phyloP scores from a whole-genome alignment of 140 eudicot species.

The Cichorium intybus region DNA sequence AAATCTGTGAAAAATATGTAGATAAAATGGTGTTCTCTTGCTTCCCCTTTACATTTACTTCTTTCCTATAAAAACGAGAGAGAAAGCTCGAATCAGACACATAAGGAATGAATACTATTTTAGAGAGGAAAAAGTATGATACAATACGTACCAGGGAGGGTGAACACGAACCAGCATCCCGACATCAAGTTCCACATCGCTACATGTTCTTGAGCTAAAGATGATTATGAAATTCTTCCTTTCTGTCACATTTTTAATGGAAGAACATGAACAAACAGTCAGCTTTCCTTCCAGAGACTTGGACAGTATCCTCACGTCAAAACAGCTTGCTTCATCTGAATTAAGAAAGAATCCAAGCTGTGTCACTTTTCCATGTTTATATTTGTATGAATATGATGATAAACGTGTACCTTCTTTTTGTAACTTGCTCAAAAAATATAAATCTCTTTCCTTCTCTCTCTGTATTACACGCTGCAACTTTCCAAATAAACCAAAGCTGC shows the following conservation, averaged over 20 bases:
- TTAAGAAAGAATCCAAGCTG: conserved; percentile 9
- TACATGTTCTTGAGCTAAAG: conserved; percentile 64
- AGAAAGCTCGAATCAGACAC: neutral
- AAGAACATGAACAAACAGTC: conserved; percentile 64
- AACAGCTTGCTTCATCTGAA: conserved; percentile 48
- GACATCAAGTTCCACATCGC: conserved; percentile 75
- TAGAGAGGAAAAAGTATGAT: neutral
- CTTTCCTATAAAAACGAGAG: conserved; percentile 54
- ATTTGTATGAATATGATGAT: neutral
- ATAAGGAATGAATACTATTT: neutral
- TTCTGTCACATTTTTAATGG: conserved; percentile 27
- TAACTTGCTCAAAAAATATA: conserved; percentile 35
- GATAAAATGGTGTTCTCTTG: conserved; percentile 47
- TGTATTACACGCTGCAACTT: conserved; percentile 73
- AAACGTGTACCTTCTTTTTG: conserved; percentile 29
- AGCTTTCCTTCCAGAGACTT: conserved; percentile 67
- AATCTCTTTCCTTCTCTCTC: conserved; percentile 60
- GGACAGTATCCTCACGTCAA: conserved; percentile 58
- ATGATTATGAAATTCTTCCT: conserved; percentile 43
- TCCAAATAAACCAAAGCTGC: conserved; percentile 58
- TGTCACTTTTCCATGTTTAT: neutral
- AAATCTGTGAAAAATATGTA: conserved; percentile 55
- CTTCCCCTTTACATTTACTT: conserved; percentile 44
- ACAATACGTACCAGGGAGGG: conserved; percentile 65
- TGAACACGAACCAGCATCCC: conserved; percentile 63